phyloP scores from a whole-genome alignment of 768 basidiomycete genomes.

The Paxillus involutus region DNA sequence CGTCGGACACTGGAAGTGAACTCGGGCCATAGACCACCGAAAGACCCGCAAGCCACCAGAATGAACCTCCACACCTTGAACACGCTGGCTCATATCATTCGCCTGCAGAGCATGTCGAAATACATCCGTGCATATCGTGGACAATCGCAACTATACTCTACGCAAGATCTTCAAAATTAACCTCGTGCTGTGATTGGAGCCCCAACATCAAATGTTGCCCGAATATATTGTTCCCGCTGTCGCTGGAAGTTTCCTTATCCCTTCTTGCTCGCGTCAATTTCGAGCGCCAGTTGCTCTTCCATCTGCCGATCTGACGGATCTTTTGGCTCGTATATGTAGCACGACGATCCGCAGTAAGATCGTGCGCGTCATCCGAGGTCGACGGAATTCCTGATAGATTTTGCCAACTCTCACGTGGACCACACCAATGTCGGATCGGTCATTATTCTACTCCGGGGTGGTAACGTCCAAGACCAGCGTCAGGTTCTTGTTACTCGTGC shows the following conservation, averaged over 20 bases:
- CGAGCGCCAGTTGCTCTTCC: neutral
- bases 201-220: neutral
- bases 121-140: neutral
- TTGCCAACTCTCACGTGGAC: neutral
- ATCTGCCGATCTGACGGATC: neutral
- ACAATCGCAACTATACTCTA: neutral
- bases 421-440: neutral
- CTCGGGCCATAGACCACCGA: no score
- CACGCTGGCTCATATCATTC: neutral
- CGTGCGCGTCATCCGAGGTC: conserved; percentile 2
- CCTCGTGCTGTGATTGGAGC: neutral
- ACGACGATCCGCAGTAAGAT: neutral
- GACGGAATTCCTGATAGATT: neutral
- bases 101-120: neutral
- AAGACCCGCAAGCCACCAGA: conserved; percentile 3
- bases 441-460: neutral
- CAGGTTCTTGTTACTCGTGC: conserved; percentile 6
- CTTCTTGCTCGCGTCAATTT: neutral
- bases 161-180: no score
- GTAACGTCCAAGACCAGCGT: neutral
- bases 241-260: neutral
- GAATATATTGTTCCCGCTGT: neutral
- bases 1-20: neutral
- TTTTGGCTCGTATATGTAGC: neutral
- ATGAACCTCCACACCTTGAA: neutral